Base-by-base conservation (phyloP, 257 asterid genomes). In the Parsonsia alboflavescens region DNA sequence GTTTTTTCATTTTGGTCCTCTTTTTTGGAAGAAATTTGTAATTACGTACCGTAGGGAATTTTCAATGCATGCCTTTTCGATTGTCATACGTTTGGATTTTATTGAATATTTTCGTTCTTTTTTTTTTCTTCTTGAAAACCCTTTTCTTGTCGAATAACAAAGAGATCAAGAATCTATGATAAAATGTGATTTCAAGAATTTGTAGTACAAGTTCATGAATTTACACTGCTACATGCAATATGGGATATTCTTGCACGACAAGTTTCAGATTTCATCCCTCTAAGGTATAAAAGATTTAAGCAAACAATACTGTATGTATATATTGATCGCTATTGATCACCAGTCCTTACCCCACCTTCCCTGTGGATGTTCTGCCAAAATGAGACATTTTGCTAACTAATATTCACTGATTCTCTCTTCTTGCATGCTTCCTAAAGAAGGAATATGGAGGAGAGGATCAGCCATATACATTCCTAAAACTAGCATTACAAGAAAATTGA, bases 401-500 rank as follows among this genome's bases (percentile, higher is more conserved):
- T 49, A 30, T 61, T 21, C 9, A 24, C 56, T 26, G 48, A 62
- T 59, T 46, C 39, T 28, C 50, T 45, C 46, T 56, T 68, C 21
- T 44, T 68, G 45, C 70, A 76, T 68, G 63, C 65, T 39, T 61
- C 73, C 28, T 69, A 28, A 69, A 76, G 63, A 68, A 15, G 64
- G 71, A 22, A 16, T 59, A n/a, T 26, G 52, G n/a, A 10, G 48
- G 65, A 68, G 75, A 68, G 75, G 42, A 67, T 56, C 48, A 50
- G 54, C 52, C 46, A 50, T 22, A 67, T 39, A 28, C 45, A 22
- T 13, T 62, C 42, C 45, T 56, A 42, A 7, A 42, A 33, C 39
- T 3, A 3, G 39, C 39, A 33, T 33, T 33, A 33, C 39, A 33
- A 33, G 39, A 33, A 33, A 33, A 33, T 33, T 1, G 39, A 3